Evolutionary conservation across 169 alveolate genomes (phyloP), one percentile per base, ranked within the genome.

Genomic region (Eimeria acervulina): DNA sequence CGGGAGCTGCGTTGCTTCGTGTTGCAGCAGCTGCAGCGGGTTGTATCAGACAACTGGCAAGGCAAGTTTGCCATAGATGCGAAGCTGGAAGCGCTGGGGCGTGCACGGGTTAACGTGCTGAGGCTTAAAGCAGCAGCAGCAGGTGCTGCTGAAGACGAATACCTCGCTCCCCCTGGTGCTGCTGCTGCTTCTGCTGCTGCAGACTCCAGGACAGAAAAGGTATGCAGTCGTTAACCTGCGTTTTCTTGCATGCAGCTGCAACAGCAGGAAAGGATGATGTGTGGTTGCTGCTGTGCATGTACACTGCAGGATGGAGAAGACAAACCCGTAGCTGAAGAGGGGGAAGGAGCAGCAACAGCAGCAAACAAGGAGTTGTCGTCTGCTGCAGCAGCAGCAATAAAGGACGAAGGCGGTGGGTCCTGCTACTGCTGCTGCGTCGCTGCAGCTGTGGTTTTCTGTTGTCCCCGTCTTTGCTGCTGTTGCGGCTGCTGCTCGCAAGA

Each of bases 41-140:
- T 83, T 33, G 81, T 91, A 1, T 83, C 90, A 6, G 85, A 91
- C 59, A 89, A 89, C 40, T 91, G 95, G 95, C 83, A 70, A 63
- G 95, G 95, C 21, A 91, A 91, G 95, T 74, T 76, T n/a, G 74
- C 78, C 81, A 28, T 91, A 31, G 95, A 91, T 61, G 90, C 90
- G 68, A 91, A 91, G 68, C 90, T 91, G 42, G 95, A 91, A 31
- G 90, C 81, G 81, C 90, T 91, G 33, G 83, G 66, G 33, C 74
- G 90, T 31, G 95, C 95, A 15, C 89, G 95, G 12, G 78, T 83
- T n/a, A 91, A 91, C 36, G 38, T 83, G 55, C 81, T 91, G 90
- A 72, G 95, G 63, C 90, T 52, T 23, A 78, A 78, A 63, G 89
- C 61, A 26, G 89, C 89, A 23, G 89, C 89, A 19, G 66, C 89